Conservation (phyloP, 2,329 filamentous ascomycete species). For the Cryphonectria carpinicola region DNA sequence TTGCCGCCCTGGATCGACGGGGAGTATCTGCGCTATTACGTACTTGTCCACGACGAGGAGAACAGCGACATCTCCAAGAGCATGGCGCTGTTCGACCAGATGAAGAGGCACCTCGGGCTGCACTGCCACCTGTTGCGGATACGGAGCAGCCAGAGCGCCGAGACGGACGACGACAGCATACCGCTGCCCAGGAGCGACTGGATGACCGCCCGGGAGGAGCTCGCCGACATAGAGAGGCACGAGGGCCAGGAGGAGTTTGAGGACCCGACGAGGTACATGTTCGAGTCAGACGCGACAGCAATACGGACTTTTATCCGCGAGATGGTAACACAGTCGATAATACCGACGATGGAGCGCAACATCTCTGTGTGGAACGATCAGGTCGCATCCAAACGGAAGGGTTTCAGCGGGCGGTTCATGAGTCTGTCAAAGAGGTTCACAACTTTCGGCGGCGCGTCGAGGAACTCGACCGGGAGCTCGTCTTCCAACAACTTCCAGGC, state of each 20-base stretch:
- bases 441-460: conserved; percentile 72
- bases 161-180: conserved; percentile 90
- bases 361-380: conserved; percentile 96
- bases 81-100: conserved; percentile 90
- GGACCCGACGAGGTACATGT: conserved; percentile 77
- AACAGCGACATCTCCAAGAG: conserved; percentile 89
- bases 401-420: conserved; percentile 91
- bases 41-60: conserved; percentile 95
- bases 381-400: conserved; percentile 85
- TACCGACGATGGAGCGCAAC: conserved; percentile 94
- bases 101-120: conserved; percentile 97
- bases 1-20: conserved; percentile 86
- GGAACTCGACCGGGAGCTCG: conserved; percentile 59
- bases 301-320: conserved; percentile 90
- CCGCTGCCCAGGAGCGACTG: conserved; percentile 82
- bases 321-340: conserved; percentile 90
- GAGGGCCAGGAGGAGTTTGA: conserved; percentile 73
- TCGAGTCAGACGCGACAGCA: conserved; percentile 87
- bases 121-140: conserved; percentile 92
- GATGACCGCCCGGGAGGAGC: conserved; percentile 85
- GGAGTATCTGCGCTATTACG: conserved; percentile 94
- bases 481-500: conserved; percentile 75
- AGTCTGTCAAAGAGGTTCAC: conserved; percentile 90
- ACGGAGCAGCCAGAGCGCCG: conserved; percentile 80
- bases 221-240: conserved; percentile 71